Evolutionary conservation across 768 basidiomycete genomes (phyloP).

Genomic region (Lactarius sanguifluus): DNA sequence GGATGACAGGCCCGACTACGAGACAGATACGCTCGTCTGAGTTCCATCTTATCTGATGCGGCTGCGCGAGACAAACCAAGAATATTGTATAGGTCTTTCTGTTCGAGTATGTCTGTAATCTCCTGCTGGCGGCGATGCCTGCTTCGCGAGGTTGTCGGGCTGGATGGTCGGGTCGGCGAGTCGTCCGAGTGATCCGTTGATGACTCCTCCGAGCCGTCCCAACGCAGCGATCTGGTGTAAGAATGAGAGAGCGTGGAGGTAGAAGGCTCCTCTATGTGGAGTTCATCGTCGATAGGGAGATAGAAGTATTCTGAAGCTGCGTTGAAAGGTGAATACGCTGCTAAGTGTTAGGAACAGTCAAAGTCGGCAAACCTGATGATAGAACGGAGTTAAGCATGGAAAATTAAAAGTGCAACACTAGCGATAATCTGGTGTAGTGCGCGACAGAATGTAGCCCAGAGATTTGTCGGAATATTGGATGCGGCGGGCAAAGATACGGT

Average conservation of each 20-base stretch:
- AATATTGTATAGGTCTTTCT: constrained; percentile 70
- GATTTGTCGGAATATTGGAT: constrained; percentile 10
- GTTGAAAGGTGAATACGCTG: not conserved
- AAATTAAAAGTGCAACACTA: not conserved
- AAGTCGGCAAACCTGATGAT: constrained; percentile 27
- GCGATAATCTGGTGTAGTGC: not conserved
- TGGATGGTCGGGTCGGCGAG: constrained; percentile 15
- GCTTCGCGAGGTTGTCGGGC: constrained; percentile 23
- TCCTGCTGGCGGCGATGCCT: constrained; percentile 33
- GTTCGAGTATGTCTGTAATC: constrained; percentile 55
- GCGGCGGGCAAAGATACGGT: not conserved
- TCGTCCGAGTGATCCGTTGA: constrained; percentile 30
- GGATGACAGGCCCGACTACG: constrained; percentile 80
- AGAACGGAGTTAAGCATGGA: constrained; percentile 29
- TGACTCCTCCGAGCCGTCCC: constrained; percentile 29
- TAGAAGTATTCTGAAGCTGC: constrained; percentile 63
- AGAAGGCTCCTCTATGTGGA: constrained; percentile 48
- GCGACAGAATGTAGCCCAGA: constrained; percentile 4
- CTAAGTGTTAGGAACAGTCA: not conserved
- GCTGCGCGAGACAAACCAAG: constrained; percentile 59
- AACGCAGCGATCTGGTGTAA: constrained; percentile 34
- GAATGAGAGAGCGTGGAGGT: constrained; percentile 35
- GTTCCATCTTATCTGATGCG: constrained; percentile 55
- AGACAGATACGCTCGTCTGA: constrained; percentile 73
- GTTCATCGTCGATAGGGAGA: constrained; percentile 58